Conservation (phyloP, 768 basidiomycete species). For the Serendipita sp. region DNA sequence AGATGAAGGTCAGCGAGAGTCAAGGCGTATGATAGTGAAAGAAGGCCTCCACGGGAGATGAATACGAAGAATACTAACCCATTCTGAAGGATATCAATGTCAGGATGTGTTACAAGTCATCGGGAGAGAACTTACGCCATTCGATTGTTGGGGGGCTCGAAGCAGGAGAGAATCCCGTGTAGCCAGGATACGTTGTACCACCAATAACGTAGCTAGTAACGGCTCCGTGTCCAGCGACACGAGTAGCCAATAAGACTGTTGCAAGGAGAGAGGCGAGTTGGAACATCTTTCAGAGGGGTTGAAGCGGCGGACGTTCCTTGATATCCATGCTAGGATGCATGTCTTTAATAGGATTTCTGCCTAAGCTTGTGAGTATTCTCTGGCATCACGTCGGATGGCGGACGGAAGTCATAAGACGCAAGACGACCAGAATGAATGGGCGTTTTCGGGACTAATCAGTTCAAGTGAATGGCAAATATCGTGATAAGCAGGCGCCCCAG, state of each 20-base stretch:
- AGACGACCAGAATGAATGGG: no score
- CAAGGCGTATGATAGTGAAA: neutral
- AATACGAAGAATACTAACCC: neutral
- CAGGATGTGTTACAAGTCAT: no score
- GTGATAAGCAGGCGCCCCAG: no score
- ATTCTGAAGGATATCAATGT: no score
- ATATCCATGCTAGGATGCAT: no score
- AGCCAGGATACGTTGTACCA: slow-evolving; percentile 8
- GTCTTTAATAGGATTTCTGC: no score
- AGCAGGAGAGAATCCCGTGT: neutral
- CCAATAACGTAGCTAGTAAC: slow-evolving; percentile 7
- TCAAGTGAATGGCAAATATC: no score
- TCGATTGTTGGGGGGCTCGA: neutral
- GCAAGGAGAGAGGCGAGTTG: neutral
- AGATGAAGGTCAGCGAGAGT: neutral
- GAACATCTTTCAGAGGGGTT: neutral
- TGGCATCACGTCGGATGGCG: neutral
- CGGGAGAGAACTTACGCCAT: neutral
- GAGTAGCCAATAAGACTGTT: neutral
- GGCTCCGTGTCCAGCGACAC: slow-evolving; percentile 8
- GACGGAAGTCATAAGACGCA: neutral
- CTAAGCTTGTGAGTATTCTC: neutral
- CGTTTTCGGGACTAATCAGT: no score
- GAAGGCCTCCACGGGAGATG: neutral
- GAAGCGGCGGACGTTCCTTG: neutral